Evolutionary conservation across 306 rosid species (phyloP).

Genomic region (Chamaecrista fasciculata): DNA sequence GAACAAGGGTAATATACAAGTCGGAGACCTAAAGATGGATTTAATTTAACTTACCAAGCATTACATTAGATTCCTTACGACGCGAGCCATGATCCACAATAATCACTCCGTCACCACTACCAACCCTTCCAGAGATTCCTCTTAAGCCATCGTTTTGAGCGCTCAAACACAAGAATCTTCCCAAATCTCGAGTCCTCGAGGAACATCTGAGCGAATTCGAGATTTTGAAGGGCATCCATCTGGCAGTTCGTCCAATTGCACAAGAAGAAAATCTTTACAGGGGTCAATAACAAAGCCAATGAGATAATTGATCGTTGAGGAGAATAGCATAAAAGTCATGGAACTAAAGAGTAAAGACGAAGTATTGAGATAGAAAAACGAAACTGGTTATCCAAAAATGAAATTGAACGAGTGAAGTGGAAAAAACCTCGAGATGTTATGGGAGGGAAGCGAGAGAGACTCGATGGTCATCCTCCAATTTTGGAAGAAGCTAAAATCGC

Average conservation of each 20-base stretch:
- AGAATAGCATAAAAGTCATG: not conserved
- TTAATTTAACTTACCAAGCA: slow-evolving; percentile 65
- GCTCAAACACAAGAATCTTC: slow-evolving; percentile 36
- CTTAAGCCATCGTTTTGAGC: slow-evolving; percentile 34
- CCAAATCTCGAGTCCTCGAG: slow-evolving; percentile 27
- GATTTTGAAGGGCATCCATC: slow-evolving; percentile 34
- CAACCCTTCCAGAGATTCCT: slow-evolving; percentile 39
- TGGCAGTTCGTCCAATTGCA: slow-evolving; percentile 35
- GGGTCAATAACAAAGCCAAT: not conserved
- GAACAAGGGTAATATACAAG: not conserved
- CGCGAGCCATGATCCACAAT: slow-evolving; percentile 97
- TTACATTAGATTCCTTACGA: slow-evolving; percentile 78
- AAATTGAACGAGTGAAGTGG: not conserved
- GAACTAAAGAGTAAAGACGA: not conserved
- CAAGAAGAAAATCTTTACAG: slow-evolving; percentile 35
- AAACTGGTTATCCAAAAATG: not conserved
- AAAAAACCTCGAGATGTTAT: slow-evolving; percentile 36
- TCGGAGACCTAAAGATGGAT: not conserved
- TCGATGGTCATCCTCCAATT: slow-evolving; percentile 6
- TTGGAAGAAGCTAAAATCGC: not conserved
- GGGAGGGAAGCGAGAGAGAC: slow-evolving; percentile 30
- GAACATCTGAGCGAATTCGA: slow-evolving; percentile 29
- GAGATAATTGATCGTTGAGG: not conserved
- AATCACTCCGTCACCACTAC: slow-evolving; percentile 59
- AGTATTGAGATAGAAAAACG: slow-evolving; percentile 11